Evolutionary conservation across 2,329 filamentous ascomycete genomes (phyloP), one percentile per base, ranked within the genome.

Genomic region (Fusarium sp.): DNA sequence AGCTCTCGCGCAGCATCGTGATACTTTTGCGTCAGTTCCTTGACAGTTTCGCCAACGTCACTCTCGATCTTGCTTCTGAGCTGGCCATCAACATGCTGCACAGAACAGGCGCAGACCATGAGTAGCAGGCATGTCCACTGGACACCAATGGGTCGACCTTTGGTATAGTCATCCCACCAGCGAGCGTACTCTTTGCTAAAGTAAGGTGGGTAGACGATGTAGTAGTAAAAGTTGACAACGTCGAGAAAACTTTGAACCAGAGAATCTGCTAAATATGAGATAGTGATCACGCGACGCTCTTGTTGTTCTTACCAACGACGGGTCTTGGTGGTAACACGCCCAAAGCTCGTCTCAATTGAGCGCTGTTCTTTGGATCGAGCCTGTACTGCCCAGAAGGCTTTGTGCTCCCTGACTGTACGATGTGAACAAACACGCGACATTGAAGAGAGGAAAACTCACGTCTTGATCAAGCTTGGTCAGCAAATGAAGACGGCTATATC

Each of bases 211-310:
- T 67, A 67, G 6, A 67, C 64, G 1, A 67, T 67, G 40, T 67
- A 67, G 33, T 67, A 67, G 44, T 67, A 67, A 46, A 67, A 67
- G 33, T 68, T 67, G 23, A 67, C 64, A 4, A 67, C 64, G 17
- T 67, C 64, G 5, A 67, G 64, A 18, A 68, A 67, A 6, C 49
- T 56, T 9, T 68, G 64, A 12, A 67, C 18, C 6, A 67, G 7
- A 17, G 64, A 46, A 35, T 67, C 64, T 67, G 30, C 3, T 32
- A 4, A 14, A 10, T 3, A 49, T 67, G 45, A 67, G 64, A 52
- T 15, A 2, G 17, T 17, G 17, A 38, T 10, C n/a, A n/a, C 38
- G 40, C 12, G 10, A 20, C 0, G 17, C 8, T 6, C 9, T 9
- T 17, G 10, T 2, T 17, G 12, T 20, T 26, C 57, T 68, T 57